phyloP scores from a whole-genome alignment of 345 rosid genomes.

The Gossypium rotundifolium region DNA sequence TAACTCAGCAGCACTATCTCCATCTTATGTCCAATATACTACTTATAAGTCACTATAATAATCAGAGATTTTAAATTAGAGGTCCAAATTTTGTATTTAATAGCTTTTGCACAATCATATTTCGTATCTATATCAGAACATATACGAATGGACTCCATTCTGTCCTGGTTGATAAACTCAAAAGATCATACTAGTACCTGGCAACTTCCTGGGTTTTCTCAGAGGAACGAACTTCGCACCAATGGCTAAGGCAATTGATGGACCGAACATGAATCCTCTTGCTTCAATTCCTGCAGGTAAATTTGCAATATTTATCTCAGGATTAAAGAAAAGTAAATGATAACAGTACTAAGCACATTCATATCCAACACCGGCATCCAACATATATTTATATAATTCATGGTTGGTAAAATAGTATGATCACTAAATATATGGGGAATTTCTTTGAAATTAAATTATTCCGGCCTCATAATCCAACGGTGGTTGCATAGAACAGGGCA shows the following conservation, averaged over 20 bases:
- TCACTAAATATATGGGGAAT: neutral
- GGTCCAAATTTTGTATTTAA: too few relatives aligned
- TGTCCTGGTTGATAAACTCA: neutral
- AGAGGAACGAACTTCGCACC: slow-evolving; percentile 91
- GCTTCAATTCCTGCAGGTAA: slow-evolving; percentile 66
- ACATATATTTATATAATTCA: neutral
- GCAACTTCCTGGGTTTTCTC: slow-evolving; percentile 76
- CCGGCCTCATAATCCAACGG: too few relatives aligned
- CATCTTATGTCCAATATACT: too few relatives aligned
- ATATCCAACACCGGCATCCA: too few relatives aligned
- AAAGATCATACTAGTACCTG: slow-evolving; percentile 38
- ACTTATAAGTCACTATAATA: too few relatives aligned
- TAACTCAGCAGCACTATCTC: neutral
- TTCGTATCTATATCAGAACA: too few relatives aligned
- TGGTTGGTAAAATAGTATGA: neutral
- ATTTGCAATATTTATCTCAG: neutral
- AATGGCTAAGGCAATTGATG: slow-evolving; percentile 82
- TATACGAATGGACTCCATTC: too few relatives aligned
- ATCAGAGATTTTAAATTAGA: too few relatives aligned
- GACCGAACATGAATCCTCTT: slow-evolving; percentile 92
- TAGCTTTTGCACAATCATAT: too few relatives aligned
- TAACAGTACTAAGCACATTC: neutral
- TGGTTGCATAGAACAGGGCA: neutral
- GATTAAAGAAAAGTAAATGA: neutral
- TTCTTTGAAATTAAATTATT: too few relatives aligned